A percentile compares a stretch with the other conserved stretches of the same genome.
Conservation (phyloP, 306 rosid genomes). For the Inga oerstediana region DNA sequence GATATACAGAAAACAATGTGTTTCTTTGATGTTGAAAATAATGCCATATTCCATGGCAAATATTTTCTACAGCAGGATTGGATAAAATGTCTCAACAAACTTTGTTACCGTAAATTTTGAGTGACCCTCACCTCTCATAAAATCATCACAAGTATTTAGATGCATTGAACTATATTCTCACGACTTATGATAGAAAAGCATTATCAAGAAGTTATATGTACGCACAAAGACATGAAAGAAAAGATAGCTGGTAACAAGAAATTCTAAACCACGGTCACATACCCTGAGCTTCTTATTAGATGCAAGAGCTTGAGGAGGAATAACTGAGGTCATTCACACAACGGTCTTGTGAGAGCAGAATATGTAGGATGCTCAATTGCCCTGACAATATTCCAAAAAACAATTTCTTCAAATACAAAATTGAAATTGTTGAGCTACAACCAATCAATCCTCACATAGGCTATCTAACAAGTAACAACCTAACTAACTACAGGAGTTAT, state of each 20-base stretch:
- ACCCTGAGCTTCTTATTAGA: constrained; percentile 96
- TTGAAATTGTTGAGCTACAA: constrained; percentile 18
- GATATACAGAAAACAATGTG: neutral
- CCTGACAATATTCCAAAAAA: constrained; percentile 60
- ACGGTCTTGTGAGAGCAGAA: constrained; percentile 97
- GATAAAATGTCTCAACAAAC: constrained; percentile 6
- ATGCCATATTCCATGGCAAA: neutral
- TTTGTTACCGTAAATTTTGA: constrained; percentile 4
- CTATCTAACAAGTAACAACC: neutral
- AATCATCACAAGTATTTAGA: constrained; percentile 9
- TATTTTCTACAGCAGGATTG: constrained; percentile 12
- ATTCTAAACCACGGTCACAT: constrained; percentile 34
- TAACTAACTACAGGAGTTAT: neutral
- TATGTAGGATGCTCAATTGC: constrained; percentile 97
- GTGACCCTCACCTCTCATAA: constrained; percentile 25
- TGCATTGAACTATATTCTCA: constrained; percentile 33
- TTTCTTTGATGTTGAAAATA: neutral
- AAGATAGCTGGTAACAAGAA: constrained; percentile 7
- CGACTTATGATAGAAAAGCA: constrained; percentile 18
- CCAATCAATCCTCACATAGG: neutral
- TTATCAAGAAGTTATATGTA: constrained; percentile 16
- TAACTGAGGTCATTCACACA: constrained; percentile 89
- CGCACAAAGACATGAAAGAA: constrained; percentile 9
- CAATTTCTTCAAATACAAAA: constrained; percentile 17
- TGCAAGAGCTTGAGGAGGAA: constrained; percentile 90